Evolutionary conservation across 2,329 filamentous ascomycete genomes (phyloP), one percentile per base, ranked within the genome.

Genomic region (Scytalidium lignicola): DNA sequence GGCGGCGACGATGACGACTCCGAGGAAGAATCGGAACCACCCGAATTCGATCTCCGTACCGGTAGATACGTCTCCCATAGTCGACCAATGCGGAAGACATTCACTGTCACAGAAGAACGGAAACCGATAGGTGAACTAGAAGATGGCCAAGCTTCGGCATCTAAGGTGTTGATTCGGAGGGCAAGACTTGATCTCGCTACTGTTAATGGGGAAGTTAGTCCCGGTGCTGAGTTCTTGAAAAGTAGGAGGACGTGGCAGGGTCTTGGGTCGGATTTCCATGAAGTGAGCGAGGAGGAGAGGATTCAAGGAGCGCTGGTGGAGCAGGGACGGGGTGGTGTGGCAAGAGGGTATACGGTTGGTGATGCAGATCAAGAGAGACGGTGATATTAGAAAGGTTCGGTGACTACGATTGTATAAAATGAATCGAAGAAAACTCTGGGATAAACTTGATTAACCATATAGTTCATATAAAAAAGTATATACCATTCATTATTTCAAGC

Each of bases 41-140:
- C 93, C 1, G 89, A 96, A 60, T 99, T 95, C 59, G 92, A 99
- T 67, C 77, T 97, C 9, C 79, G 92, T 12, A 96, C 91, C 2
- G 92, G 92, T 29, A 83, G 81, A 53, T 88, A 96, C 59, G 76
- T 95, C 40, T 87, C 83, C 12, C 82, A 87, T 58, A 87, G 87
- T 51, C 79, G 89, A 48, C 90, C 90, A 4, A 88, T 92, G 82
- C 73, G 74, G 3, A 52, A 50, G 3, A 15, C 22, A 47, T 37
- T 37, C 32, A 37, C 32, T 5, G 32, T 37, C 5, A 37, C 32
- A 5, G 32, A 37, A n/a, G n/a, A 37, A 37, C 32, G 15, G 32
- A 37, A 37, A 17, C 51, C 43, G 17, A 50, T 42, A 41, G 47
- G 40, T 44, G 28, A n/a, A 9, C 39, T 39, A 64, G 70, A 47